Base-by-base conservation (phyloP, 2,329 filamentous ascomycete genomes). In the Parastagonospora avenae region DNA sequence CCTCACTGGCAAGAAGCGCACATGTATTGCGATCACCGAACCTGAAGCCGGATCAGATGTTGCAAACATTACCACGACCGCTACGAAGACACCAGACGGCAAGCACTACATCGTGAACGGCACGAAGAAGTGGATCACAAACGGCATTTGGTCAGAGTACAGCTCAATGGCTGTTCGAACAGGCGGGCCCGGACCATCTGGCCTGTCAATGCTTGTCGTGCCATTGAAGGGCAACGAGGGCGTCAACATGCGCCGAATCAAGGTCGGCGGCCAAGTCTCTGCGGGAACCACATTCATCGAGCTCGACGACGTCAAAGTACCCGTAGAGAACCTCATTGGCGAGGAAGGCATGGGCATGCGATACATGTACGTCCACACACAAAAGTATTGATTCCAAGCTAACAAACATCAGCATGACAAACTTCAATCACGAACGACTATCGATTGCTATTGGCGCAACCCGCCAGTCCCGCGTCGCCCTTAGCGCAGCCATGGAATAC, bases 1-100 rank as follows among this genome's bases (percentile, higher is more conserved):
- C 0, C 76, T 92, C 10, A 82, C 80, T 0, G 86, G 87, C 6
- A 81, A 80, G 66, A 90, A 86, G 73, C 78, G 88, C 36, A 79
- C 80, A 11, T 92, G 89, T 64, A 91, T 92, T 59, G 89, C 89
- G 8, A 91, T 92, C 62, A 92, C 89, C 0, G 89, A 92, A 67
- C 89, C 89, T 0, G 85, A 84, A 45, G 88, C 88, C 0, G 89
- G 89, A 0, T 86, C 82, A 45, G 89, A 92, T 66, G 89, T 92
- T 1, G 86, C 87, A 6, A 88, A 87, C 62, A 88, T 91, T 57
- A 80, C 80, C 4, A 91, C 88, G 0, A 88, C 84, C 0, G 89
- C 88, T 2, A 76, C 72, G 4, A 86, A 85, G 69, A 82, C 79
- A 6, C 65, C 77, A 0, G 85, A 88, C 63, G 87, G 88, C 9